Base-by-base conservation (phyloP, 148 eudicot genomes). In the Bassia scoparia region DNA sequence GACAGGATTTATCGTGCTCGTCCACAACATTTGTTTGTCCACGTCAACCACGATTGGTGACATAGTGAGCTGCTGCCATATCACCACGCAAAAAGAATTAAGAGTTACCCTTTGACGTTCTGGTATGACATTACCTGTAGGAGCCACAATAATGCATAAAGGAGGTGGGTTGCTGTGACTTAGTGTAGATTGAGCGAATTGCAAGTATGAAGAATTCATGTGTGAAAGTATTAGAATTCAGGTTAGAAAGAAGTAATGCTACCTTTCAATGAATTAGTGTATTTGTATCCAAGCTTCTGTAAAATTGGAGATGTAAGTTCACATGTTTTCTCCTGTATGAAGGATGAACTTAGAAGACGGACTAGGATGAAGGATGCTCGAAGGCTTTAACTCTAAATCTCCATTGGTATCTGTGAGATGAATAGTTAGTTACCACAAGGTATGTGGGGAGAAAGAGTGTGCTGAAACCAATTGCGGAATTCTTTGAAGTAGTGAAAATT, bases 111-210 rank as follows among this genome's bases (percentile, higher is more conserved):
- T 2, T 31, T 55, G 46, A 23, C 0, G 23, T 71, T n/a, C 62
- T 52, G 76, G 78, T 61, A 55, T 80, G 81, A 63, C 70, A 37
- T 52, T 72, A 69, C 82, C 87, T 27, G 67, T 73, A 1, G 85
- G 85, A 18, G 70, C 80, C 24, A 61, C 53, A 12, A 46, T 80
- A 21, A 46, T 75, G 64, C 81, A 81, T 37, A 49, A 74, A 44
- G 82, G 68, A 83, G 77, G 33, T 86, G 86, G 85, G 68, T 81
- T 31, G 79, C 82, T 54, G 35, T 77, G 26, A 62, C 75, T n/a
- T 23, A 64, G 55, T 37, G 7, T 3, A 7, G 76, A 81, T 70
- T 37, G 78, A 49, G 20, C 23, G n/a, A 48, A 61, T 34, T 65
- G 46, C 29, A 65, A 74, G 58, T 44, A 15, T 65, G 37, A 63